Evolutionary conservation across 2,329 filamentous ascomycete species (phyloP).

Genomic region (Taxawa tesnikishii): DNA sequence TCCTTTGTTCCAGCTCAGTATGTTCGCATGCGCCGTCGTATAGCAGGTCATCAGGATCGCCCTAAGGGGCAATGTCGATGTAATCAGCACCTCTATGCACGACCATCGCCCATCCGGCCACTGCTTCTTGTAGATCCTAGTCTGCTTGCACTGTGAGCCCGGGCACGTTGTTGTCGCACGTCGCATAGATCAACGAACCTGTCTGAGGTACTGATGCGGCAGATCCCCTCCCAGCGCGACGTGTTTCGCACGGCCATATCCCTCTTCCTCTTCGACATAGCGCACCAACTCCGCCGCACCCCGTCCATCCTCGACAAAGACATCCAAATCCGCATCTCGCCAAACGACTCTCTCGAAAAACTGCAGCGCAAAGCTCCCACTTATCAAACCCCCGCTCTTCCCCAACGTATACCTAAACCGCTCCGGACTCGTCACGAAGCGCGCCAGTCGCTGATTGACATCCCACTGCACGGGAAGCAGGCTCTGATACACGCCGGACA

Average conservation of each 20-base stretch:
- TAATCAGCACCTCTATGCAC: constrained; percentile 4
- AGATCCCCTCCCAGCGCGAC: neutral
- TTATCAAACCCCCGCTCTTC: constrained; percentile 4
- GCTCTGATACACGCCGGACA: constrained; percentile 2
- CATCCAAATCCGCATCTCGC: constrained; percentile 3
- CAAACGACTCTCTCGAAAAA: constrained; percentile 6
- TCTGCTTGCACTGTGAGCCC: no score
- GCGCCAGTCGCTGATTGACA: constrained; percentile 3
- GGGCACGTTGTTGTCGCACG: no score
- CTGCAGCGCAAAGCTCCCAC: constrained; percentile 5
- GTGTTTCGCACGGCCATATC: neutral
- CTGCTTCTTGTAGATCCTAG: no score
- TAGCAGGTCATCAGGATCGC: constrained; percentile 4
- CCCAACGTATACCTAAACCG: constrained; percentile 3
- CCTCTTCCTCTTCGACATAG: constrained; percentile 2
- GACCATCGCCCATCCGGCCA: no score
- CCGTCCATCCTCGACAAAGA: constrained; percentile 4
- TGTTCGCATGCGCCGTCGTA: constrained; percentile 5
- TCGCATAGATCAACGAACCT: no score
- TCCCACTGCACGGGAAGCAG: constrained; percentile 4
- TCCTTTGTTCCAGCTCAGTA: constrained; percentile 7
- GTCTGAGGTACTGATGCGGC: neutral
- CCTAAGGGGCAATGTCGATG: constrained; percentile 2
- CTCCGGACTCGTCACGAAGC: constrained; percentile 4
- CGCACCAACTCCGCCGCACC: constrained; percentile 3